Base-by-base conservation (phyloP, 371 early-diverging fungal genomes). In the Gilbertella persicaria region DNA sequence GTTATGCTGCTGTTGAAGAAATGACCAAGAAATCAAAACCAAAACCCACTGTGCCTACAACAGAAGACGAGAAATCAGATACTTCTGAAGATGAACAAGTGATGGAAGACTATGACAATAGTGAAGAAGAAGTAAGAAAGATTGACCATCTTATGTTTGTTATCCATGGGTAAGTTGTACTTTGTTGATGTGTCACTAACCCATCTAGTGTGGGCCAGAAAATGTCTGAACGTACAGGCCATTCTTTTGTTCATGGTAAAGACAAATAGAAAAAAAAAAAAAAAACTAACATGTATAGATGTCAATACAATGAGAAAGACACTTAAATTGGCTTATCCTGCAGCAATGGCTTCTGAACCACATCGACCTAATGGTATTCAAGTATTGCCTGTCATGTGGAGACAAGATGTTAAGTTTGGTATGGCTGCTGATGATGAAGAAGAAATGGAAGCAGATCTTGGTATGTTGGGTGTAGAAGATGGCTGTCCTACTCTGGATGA, bases 331-430 rank as follows among this genome's bases (percentile, higher is more conserved):
- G 76, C 70, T 7, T 80, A 67, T 36, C 62, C 74, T 13, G 58
- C 62, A 21, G 65, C 58, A 4, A 55, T 66, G 5, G 55, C 56
- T 4, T 35, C 60, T 7, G 67, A 57, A 41, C 48, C 67, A 0
- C 46, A 53, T 17, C 47, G 66, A 26, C 46, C 67, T 9, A 73
- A 82, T 62, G 82, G 91, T 10, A 82, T 93, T 7, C 91, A 92
- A 60, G 82, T 92, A 1, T 64, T 93, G 13, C 94, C 94, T 13
- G 79, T 93, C 4, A 86, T 88, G 53, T 93, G 94, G 94, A 71
- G 92, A 28, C 84, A 88, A 21, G 83, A 86, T 50, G 80, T 91
- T 36, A 75, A 75, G 25, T 91, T 93, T 69, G 91, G 87, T 8
- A 82, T 82, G 68, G 80, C 82, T 4, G 63, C 59, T 16, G 73